Evolutionary conservation across 2,329 filamentous ascomycete species (phyloP).

Genomic region (Beauveria sp.): DNA sequence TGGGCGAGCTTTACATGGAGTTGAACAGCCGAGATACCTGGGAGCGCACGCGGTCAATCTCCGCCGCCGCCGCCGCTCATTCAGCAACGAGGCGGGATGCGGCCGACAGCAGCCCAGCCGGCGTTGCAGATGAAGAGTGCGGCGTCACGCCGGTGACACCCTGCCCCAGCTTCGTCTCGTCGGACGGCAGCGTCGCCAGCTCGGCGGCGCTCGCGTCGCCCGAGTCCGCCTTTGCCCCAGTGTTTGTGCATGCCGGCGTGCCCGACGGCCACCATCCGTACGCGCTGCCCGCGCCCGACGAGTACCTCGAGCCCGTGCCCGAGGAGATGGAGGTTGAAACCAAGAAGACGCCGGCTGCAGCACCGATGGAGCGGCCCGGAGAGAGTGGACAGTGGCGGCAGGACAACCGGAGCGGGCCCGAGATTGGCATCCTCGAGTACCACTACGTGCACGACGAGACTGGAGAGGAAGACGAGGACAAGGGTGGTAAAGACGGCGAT

Average conservation of each 20-base stretch:
- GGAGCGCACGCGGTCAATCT: conserved; percentile 12
- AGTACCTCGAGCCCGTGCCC: not conserved
- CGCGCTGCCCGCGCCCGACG: not conserved
- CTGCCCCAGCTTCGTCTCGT: conserved; percentile 11
- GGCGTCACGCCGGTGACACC: conserved; percentile 13
- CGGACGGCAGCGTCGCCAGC: conserved; percentile 7
- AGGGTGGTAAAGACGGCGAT: not conserved
- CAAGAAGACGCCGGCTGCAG: not conserved
- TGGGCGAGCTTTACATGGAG: conserved; percentile 44
- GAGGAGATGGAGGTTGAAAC: not conserved
- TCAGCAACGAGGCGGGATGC: too few species aligned
- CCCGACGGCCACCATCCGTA: not conserved
- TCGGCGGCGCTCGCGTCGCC: not conserved
- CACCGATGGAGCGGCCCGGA: not conserved
- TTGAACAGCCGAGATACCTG: conserved; percentile 36
- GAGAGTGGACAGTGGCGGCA: not conserved
- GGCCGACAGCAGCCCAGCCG: too few species aligned
- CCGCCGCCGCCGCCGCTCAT: not conserved
- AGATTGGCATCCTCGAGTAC: not conserved
- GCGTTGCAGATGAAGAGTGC: conserved; percentile 17
- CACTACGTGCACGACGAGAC: not conserved
- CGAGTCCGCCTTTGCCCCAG: not conserved
- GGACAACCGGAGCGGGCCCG: not conserved
- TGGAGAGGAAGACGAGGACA: not conserved
- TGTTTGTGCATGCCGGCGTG: not conserved